Evolutionary conservation across 768 basidiomycete species (phyloP), one percentile per base, ranked within the genome.

Genomic region (Sporobolomyces pararoseus): DNA sequence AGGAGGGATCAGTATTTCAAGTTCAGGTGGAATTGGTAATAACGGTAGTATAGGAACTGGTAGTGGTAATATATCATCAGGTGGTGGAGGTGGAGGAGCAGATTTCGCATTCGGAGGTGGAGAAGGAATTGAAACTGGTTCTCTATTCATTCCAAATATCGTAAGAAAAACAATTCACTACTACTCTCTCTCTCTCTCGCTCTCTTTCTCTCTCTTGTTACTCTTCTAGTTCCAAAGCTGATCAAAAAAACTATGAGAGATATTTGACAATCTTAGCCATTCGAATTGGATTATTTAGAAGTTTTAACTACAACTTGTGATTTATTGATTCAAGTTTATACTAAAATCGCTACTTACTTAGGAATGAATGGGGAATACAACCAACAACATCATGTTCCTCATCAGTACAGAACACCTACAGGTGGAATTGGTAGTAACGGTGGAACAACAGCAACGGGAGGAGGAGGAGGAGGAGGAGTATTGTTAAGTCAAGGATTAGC

Each of bases 221-320:
- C n/a, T 17, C 39, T 42, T 17, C 17, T 17, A 42, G 10, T 42
- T 42, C 39, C 39, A 42, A 67, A 58, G 27, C 10, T 21, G 49
- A n/a, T n/a, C n/a, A n/a, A n/a, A n/a, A n/a, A n/a, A n/a, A n/a
- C n/a, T n/a, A n/a, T n/a, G n/a, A n/a, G n/a, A n/a, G n/a, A n/a
- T n/a, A n/a, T n/a, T n/a, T n/a, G n/a, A n/a, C n/a, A n/a, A 42
- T 42, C 39, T 23, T 71, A 92, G 91, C 89, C 91, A n/a, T 94
- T 93, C 80, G 82, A 87, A 4, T 79, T 94, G 63, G 91, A 94
- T 79, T 94, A 95, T 77, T 88, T 90, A 73, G 89, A 94, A 80
- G 89, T 89, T 14, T 85, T 93, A 42, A 85, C 91, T 62, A 90
- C 91, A 39, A 86, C 92, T 32, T 86, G 92, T 62, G 92, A 94